Conservation (phyloP, 2,329 filamentous ascomycete species). For the Penicillium vulpinum region DNA sequence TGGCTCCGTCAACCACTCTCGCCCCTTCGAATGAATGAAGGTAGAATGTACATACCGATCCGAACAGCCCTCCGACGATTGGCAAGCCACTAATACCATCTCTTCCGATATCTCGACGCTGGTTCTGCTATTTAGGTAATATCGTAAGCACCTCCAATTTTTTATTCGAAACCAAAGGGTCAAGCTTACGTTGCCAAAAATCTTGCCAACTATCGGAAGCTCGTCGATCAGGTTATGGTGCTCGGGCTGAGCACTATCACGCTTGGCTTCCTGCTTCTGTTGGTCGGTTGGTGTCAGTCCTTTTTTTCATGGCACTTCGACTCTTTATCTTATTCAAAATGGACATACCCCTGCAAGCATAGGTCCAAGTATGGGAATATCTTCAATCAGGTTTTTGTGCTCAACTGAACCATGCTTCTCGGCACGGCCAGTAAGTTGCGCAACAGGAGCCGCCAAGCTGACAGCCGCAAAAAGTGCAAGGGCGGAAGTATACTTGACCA, state of each 20-base stretch:
- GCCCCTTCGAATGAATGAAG: not conserved
- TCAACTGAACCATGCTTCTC: not conserved
- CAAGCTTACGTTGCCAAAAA: constrained; percentile 12
- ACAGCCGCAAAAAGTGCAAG: constrained; percentile 26
- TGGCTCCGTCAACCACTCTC: not conserved
- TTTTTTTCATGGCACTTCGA: fast-evolving
- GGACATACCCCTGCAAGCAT: constrained; percentile 12
- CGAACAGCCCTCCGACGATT: not conserved
- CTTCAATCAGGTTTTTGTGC: constrained; percentile 11
- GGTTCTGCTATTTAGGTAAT: not conserved
- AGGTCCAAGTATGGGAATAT: constrained; percentile 5
- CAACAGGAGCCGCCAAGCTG: constrained; percentile 23
- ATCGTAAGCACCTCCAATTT: too few relatives aligned
- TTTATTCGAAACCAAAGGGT: not conserved
- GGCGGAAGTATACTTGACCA: constrained; percentile 27
- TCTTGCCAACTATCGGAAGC: constrained; percentile 1
- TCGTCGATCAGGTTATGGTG: constrained; percentile 9
- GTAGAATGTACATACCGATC: not conserved
- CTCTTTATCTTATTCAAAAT: not conserved
- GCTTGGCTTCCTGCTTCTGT: constrained; percentile 2
- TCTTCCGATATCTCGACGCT: not conserved
- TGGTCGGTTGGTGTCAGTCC: not conserved
- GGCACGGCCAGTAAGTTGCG: constrained; percentile 10
- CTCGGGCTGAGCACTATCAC: not conserved
- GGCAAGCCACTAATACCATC: constrained; percentile 7